Evolutionary conservation across 108 stramenopile species (phyloP).

Genomic region (Skeletonema tropicum): DNA sequence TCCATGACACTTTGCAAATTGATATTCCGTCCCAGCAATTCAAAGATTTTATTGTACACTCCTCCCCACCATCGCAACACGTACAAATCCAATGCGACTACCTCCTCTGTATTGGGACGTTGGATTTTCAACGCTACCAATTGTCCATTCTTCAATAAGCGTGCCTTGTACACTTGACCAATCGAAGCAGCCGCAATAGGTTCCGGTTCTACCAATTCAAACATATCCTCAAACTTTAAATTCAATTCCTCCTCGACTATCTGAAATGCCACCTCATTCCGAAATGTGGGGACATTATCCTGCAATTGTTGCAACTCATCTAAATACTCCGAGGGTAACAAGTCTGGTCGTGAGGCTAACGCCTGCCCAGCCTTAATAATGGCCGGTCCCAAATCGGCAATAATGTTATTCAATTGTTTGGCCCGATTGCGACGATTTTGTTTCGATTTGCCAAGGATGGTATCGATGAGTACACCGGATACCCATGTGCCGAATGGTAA

Average conservation of each 20-base stretch:
- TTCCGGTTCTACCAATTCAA: slow-evolving; percentile 86
- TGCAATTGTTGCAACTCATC: slow-evolving; percentile 96
- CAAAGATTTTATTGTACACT: slow-evolving; percentile 76
- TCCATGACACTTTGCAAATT: slow-evolving; percentile 93
- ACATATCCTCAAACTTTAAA: slow-evolving; percentile 74
- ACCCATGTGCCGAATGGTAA: slow-evolving; percentile 90
- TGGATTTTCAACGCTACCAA: slow-evolving; percentile 94
- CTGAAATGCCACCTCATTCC: slow-evolving; percentile 81
- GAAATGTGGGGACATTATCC: slow-evolving; percentile 92
- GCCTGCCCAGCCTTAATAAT: slow-evolving; percentile 97
- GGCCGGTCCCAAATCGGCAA: slow-evolving; percentile 89
- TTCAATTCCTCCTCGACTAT: slow-evolving; percentile 89
- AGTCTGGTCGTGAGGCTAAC: slow-evolving; percentile 88
- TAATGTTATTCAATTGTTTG: slow-evolving; percentile 75
- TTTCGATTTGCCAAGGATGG: slow-evolving; percentile 51
- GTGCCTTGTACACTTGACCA: slow-evolving; percentile 93
- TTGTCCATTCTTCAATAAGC: slow-evolving; percentile 86
- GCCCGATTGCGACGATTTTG: slow-evolving; percentile 65
- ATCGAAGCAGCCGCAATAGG: slow-evolving; percentile 87
- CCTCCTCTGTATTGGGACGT: slow-evolving; percentile 92
- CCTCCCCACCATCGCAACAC: slow-evolving; percentile 94
- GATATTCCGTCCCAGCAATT: slow-evolving; percentile 81
- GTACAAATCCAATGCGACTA: slow-evolving; percentile 94
- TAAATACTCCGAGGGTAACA: slow-evolving; percentile 92
- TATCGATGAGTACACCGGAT: slow-evolving; percentile 74